Evolutionary conservation across 2,329 filamentous ascomycete species (phyloP), one percentile per base, ranked within the genome.

Genomic region (Xylaria sp.): DNA sequence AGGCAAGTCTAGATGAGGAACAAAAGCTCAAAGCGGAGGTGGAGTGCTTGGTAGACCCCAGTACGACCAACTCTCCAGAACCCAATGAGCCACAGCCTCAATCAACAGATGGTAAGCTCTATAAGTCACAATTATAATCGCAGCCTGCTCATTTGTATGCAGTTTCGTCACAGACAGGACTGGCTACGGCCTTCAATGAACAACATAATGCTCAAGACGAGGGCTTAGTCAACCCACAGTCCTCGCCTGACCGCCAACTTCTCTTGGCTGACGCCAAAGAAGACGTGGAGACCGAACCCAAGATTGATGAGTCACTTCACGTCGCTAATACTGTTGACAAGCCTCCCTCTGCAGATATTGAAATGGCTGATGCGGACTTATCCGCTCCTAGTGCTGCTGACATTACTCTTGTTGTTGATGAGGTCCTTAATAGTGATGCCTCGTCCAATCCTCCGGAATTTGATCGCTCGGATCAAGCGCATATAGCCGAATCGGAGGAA

Each of bases 1-100:
- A 78, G 23, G 73, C 69, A 1, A 71, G 69, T 53, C 55, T 76
- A 19, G 75, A 74, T 12, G 75, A 79, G 57, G 73, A 74, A 63
- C 70, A 69, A 57, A 71, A 67, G 60, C 65, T 79, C 58, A 70
- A 70, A 3, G 68, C 71, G 14, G 74, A 77, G 56, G 68, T 75
- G 55, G 71, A 74, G 8, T 63, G 69, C 14, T 77, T 83, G 14
- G 74, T 77, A 25, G 72, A 58, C 21, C 38, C 67, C 15, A 35
- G 58, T 14, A 56, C 60, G 25, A 38, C 42, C 61, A n/a, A 40
- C 17, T 45, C 65, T 35, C 42, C 51, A 6, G 40, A 40, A 42
- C 52, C 47, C n/a, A 65, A 54, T 9, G 47, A 52, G 9, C 65
- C 64, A 64, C 57, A 57, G 28, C 51, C 65, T 19, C 25, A 28